These are phyloP conservation scores for Clitopilus passeckerianus DNA, from an alignment of 768 basidiomycete genomes.

Conservation along the genomic window DNA sequence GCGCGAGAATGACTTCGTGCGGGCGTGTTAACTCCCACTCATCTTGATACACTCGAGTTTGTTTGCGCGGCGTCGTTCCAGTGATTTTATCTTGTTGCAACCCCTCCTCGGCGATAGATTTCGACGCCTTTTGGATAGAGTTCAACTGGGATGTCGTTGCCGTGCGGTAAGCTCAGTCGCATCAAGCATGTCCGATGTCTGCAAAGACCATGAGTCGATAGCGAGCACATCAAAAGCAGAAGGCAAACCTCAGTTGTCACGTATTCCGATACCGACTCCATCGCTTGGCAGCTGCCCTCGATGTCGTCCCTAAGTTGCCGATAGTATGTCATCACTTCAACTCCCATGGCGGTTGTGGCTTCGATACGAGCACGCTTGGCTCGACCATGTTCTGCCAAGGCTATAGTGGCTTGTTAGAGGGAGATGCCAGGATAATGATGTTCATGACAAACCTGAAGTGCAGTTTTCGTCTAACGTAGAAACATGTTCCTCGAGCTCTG, in stretches of 20 bases:
- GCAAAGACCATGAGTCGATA: conserved; percentile 2
- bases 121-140: conserved; percentile 43
- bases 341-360: conserved; percentile 41
- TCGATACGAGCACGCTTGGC: conserved; percentile 70
- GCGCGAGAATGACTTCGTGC: conserved; percentile 54
- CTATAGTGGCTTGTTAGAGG: conserved; percentile 23
- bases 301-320: conserved; percentile 35
- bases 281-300: conserved; percentile 3
- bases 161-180: conserved; percentile 36
- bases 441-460: conserved; percentile 31
- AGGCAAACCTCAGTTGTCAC: conserved; percentile 49
- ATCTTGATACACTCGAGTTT: conserved; percentile 63
- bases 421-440: background rate
- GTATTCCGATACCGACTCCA: conserved; percentile 16
- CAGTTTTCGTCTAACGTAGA: conserved; percentile 38
- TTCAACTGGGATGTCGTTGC: conserved; percentile 38
- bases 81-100: conserved; percentile 60
- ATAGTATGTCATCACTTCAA: conserved; percentile 48
- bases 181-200: conserved; percentile 39
- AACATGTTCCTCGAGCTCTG: conserved; percentile 44
- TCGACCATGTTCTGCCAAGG: conserved; percentile 54
- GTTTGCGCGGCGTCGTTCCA: conserved; percentile 75
- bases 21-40: conserved; percentile 67
- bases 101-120: conserved; percentile 51
- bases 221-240: background rate